Evolutionary conservation across 352 stramenopile genomes (phyloP), one percentile per base, ranked within the genome.

Genomic region (Phytophthora meadii): DNA sequence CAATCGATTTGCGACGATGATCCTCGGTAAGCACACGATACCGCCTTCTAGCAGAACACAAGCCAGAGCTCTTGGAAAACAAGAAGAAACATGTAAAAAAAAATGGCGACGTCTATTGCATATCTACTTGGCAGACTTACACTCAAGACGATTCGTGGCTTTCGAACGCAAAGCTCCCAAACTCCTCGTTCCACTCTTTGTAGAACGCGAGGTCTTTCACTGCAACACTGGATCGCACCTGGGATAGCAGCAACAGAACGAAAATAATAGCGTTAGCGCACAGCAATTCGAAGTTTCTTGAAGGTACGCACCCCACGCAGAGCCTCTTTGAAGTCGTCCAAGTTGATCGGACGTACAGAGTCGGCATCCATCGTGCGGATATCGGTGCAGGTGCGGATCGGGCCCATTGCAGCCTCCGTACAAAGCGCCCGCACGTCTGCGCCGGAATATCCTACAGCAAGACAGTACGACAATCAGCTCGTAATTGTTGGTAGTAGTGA

Each of bases 371-470:
- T 97, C 11, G 84, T 95, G 34, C 87, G 81, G 57, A 97, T 97
- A 59, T 93, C 84, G 1, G 57, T 54, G 44, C 87, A 92, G 15
- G 72, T 89, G 54, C 74, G 86, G 47, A 99, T 95, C 2, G 98
- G 98, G 12, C 96, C 97, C 96, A 99, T 99, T 5, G 97, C 95
- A 27, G 98, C 98, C 64, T 99, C 97, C 0, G 87, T 98, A 65
- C 96, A 99, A 22, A 99, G 75, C n/a, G 94, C 88, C 36, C 95
- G 95, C 22, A 99, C 84, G 76, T 99, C 98, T 9, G 98, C 97
- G 48, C 98, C 98, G 54, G 94, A 99, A 76, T 99, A 99, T 5
- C 97, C 97, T 90, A 45, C 40, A 61, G 22, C n/a, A 66, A 44
- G 1, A 34, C 11, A 32, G 34, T 12, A 34, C 8, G 51, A 45